A percentile compares a stretch with the other conserved stretches of the same genome.
Evolutionary conservation across 371 early-diverging fungal species (phyloP).

Genomic region (Mucor lusitanicus): DNA sequence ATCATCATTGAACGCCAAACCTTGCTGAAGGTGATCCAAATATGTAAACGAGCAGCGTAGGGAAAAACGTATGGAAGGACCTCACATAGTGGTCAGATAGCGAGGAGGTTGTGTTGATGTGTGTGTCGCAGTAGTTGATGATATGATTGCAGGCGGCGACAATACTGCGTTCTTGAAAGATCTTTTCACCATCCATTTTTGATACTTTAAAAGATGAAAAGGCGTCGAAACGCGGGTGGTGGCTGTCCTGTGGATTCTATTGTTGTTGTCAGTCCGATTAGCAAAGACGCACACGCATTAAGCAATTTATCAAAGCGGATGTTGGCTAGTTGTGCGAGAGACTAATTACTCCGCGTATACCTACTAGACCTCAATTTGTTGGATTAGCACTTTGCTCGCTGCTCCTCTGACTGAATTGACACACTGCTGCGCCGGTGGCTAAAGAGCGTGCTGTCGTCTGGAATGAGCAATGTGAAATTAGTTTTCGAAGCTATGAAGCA

Average conservation of each 20-base stretch:
- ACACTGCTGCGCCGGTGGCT: no score
- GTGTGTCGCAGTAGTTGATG: slow-evolving; percentile 9
- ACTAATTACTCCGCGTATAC: no score
- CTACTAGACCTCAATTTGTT: no score
- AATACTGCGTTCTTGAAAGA: slow-evolving; percentile 13
- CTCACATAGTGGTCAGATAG: not conserved
- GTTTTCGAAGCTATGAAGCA: no score
- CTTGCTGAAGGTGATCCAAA: slow-evolving; percentile 42
- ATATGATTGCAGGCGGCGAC: slow-evolving; percentile 14
- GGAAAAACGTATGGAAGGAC: slow-evolving; percentile 21
- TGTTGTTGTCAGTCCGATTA: not conserved
- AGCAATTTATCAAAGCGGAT: no score
- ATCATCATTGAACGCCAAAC: slow-evolving; percentile 20
- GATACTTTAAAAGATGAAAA: not conserved
- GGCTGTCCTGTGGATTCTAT: not conserved
- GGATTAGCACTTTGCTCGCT: no score
- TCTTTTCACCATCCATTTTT: slow-evolving; percentile 12
- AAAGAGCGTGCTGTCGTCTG: no score
- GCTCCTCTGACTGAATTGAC: no score
- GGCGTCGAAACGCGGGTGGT: not conserved
- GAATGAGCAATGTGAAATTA: no score
- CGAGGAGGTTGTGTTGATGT: not conserved
- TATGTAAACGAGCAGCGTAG: slow-evolving; percentile 29
- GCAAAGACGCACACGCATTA: not conserved
- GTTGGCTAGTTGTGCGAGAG: no score